Base-by-base conservation (phyloP, 1,284 basidiomycete species). In the Apiotrichum sp. region DNA sequence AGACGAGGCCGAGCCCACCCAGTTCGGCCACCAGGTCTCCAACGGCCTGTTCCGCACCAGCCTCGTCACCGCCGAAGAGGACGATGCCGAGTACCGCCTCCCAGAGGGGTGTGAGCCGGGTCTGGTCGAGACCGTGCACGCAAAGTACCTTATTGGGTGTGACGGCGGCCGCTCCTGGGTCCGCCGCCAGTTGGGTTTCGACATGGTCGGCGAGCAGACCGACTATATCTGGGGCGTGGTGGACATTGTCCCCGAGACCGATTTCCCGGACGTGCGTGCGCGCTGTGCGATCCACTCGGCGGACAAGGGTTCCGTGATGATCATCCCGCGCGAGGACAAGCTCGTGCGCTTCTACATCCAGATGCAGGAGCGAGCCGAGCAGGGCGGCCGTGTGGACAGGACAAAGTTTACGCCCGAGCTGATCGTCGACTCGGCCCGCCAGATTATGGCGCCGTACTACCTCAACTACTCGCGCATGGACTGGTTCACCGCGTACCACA, bases 401-500 rank as follows among this genome's bases (percentile, higher is more conserved):
- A 54, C 56, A 6, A 61, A 62, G 57, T 62, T 70, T n/a, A 67
- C 60, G 11, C 61, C 58, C 4, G 65, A 70, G 47, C 58, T 57
- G 31, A 62, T 66, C 49, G 66, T 67, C 54, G 52, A 60, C 14
- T 64, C 67, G 47, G 69, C 67, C 16, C 61, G 68, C 56, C 62
- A 65, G 58, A 70, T 68, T 34, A 55, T 73, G 36, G 45, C 55
- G 22, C 71, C 71, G 9, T 73, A 69, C 64, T 55, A 48, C 8
- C 57, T 73, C 38, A 65, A 71, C 36, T 66, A 69, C 35, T 56
- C 58, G 35, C 58, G 59, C 51, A 59, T 69, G 42, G 69, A 71
- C 53, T 73, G 71, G 71, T 69, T 64, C 53, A 71, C 67, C 8
- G 62, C 67, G 29, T 73, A 73, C 61, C 66, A 62, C 53, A 71